phyloP scores from a whole-genome alignment of 768 basidiomycete species.

The Russula lepida region DNA sequence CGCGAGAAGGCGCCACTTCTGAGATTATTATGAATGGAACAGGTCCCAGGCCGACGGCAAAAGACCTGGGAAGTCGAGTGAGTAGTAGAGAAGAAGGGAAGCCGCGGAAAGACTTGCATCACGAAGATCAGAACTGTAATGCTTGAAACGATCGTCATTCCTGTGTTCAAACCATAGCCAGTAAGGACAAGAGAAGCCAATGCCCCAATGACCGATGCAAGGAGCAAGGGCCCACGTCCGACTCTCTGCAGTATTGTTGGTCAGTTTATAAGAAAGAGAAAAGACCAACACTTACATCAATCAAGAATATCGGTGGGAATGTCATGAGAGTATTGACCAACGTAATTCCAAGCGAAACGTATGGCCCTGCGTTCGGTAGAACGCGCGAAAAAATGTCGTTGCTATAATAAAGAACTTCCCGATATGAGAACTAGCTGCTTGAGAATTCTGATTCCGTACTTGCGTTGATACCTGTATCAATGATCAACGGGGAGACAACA shows the following conservation, averaged over 20 bases:
- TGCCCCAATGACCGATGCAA: slow-evolving; percentile 57
- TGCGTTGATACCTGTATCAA: slow-evolving; percentile 60
- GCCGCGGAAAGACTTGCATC: slow-evolving; percentile 40
- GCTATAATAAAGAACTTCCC: slow-evolving; percentile 79
- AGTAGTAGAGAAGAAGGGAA: background rate
- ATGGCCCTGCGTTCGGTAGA: slow-evolving; percentile 69
- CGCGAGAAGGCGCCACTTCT: slow-evolving; percentile 76
- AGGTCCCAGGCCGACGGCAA: slow-evolving; percentile 85
- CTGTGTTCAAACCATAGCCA: slow-evolving; percentile 61
- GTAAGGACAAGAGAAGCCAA: slow-evolving; percentile 56
- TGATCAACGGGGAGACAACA: background rate
- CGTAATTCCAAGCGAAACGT: slow-evolving; percentile 78
- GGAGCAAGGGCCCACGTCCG: slow-evolving; percentile 65
- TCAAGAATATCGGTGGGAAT: slow-evolving; percentile 78
- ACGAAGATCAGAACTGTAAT: slow-evolving; percentile 73
- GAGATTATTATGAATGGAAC: slow-evolving; percentile 89
- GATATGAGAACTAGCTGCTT: slow-evolving; percentile 3
- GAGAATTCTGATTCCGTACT: slow-evolving; percentile 29
- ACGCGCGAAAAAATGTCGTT: slow-evolving; percentile 78
- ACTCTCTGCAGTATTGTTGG: slow-evolving; percentile 40
- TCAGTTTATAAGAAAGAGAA: background rate
- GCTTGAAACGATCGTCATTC: slow-evolving; percentile 54
- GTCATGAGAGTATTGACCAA: slow-evolving; percentile 77
- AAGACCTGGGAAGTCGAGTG: slow-evolving; percentile 45
- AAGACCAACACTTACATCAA: slow-evolving; percentile 52